Evolutionary conservation across 1,139 yeast genomes (phyloP), one percentile per base, ranked within the genome.

Genomic region (Chernovozyma aurita): DNA sequence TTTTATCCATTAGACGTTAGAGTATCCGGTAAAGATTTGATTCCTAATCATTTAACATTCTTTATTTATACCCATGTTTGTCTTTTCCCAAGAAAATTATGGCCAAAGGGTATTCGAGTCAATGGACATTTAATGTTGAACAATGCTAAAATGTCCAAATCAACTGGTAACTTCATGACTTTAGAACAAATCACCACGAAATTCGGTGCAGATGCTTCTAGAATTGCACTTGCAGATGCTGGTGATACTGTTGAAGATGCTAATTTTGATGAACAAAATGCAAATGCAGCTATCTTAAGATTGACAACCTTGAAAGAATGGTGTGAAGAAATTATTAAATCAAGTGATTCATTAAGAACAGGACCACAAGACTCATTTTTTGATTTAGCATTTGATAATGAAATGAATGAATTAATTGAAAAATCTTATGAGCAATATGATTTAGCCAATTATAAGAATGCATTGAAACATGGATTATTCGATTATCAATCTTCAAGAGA

Each of bases 241-340:
- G 99, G 99, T 70, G 99, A 94, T 59, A 70, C 94, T 33, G 79
- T 88, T 47, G 98, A 92, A 65, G 99, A 94, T 64, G 98, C 99
- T 41, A 94, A 94, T 70, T 86, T 94, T 55, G 98, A 92, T 56
- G 98, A 94, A 65, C 72, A 88, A 44, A 90, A 84, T 52, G 99
- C 98, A 38, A 94, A 94, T 55, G 97, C 98, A 33, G 97, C 97
- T 30, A 90, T 94, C 59, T 76, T 92, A 61, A 85, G 98, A 70
- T 76, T 94, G 55, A 85, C 79, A 59, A 92, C 88, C 38, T 73
- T 92, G 59, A 90, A 87, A 62, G 97, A 90, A 62, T 92, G 99
- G 99, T 78, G 86, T 59, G 97, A 87, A 58, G 92, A 83, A 38
- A 65, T 77, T 37, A 63, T 78, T 31, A 68, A 70, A 46, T 68